Conservation (phyloP, 23 red algal species). For the Pyropia yezoensis region DNA sequence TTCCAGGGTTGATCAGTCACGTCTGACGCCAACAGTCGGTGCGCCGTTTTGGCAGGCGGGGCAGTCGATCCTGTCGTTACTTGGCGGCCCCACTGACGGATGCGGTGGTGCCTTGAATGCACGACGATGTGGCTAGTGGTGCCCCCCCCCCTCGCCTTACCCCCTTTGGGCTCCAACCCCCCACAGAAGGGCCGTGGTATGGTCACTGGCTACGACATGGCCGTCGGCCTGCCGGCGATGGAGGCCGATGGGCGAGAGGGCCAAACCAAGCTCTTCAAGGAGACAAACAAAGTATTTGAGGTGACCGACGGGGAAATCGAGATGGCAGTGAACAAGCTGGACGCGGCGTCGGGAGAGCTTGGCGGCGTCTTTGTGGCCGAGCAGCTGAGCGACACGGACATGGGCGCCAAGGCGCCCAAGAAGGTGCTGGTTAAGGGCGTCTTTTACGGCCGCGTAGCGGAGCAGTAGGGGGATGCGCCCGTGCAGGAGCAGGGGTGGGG, state of each 20-base stretch:
- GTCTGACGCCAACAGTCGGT: too few species aligned
- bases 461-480: background rate
- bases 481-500: background rate
- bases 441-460: constrained; percentile 88
- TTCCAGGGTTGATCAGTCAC: too few species aligned
- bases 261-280: constrained; percentile 82
- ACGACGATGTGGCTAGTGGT: too few species aligned
- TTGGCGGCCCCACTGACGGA: too few species aligned
- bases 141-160: too few species aligned
- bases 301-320: constrained; percentile 88
- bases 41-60: too few species aligned
- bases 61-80: too few species aligned
- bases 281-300: constrained; percentile 98
- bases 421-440: constrained; percentile 94
- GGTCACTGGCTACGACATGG: constrained; percentile 96
- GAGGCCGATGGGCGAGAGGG: constrained; percentile 93
- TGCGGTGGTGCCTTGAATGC: too few species aligned
- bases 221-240: constrained; percentile 82
- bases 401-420: constrained; percentile 97
- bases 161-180: too few species aligned
- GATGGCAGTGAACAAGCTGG: constrained; percentile 96
- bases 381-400: constrained; percentile 97
- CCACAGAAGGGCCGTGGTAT: constrained; percentile 79
- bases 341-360: constrained; percentile 72
- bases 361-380: constrained; percentile 95